Evolutionary conservation across 352 stramenopile species (phyloP).

Genomic region (Pythium myriotylum): DNA sequence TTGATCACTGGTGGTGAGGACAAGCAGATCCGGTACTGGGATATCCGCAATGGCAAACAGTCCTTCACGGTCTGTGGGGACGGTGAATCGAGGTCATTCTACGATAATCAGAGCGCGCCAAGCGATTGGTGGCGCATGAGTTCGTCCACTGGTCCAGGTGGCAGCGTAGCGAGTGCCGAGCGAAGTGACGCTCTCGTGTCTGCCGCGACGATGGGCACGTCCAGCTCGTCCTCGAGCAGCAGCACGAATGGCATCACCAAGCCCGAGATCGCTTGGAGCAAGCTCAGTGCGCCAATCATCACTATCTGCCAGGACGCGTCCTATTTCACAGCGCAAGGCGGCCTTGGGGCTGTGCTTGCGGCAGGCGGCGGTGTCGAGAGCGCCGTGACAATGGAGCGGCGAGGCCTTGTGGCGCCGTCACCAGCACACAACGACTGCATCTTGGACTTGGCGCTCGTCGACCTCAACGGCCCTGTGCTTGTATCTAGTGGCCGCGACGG

Average conservation of each 20-base stretch:
- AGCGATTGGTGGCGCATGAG: conserved; percentile 87
- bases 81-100: conserved; percentile 83
- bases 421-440: conserved; percentile 94
- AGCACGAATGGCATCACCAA: conserved; percentile 53
- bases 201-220: conserved; percentile 34
- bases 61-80: conserved; percentile 94
- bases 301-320: conserved; percentile 87
- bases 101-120: conserved; percentile 79
- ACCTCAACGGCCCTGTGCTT: conserved; percentile 90
- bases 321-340: conserved; percentile 55
- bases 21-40: conserved; percentile 96
- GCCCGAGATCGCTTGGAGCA: conserved; percentile 87
- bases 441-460: conserved; percentile 94
- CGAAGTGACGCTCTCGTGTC: conserved; percentile 31
- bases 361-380: conserved; percentile 64
- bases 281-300: conserved; percentile 80
- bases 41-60: conserved; percentile 93
- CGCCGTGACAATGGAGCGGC: conserved; percentile 82
- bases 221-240: conserved; percentile 2
- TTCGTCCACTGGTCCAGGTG: conserved; percentile 39
- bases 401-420: conserved; percentile 86
- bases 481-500: conserved; percentile 94
- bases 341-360: conserved; percentile 46
- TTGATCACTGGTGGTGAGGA: conserved; percentile 96
- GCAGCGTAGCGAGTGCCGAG: conserved; percentile 26